Evolutionary conservation across 2,329 filamentous ascomycete species (phyloP).

Genomic region (Colletotrichum echinochloae): DNA sequence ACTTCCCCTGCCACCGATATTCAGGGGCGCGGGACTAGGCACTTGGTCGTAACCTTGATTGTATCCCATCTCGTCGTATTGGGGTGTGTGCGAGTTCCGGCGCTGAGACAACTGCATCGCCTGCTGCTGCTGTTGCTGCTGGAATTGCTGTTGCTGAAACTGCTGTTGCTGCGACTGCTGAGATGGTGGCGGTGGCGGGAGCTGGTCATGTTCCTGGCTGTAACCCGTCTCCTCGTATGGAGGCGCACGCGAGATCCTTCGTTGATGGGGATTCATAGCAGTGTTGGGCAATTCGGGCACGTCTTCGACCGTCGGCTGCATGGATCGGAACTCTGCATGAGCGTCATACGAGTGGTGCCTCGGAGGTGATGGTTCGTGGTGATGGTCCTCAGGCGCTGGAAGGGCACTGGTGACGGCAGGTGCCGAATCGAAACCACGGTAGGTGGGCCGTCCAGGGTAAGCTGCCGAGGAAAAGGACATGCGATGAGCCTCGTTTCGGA

Average conservation of each 20-base stretch:
- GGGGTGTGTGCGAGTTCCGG: slow-evolving; percentile 35
- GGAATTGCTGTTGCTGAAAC: background rate
- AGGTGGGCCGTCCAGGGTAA: slow-evolving; percentile 66
- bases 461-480: slow-evolving; percentile 56
- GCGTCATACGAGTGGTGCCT: slow-evolving; percentile 66
- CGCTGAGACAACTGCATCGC: slow-evolving; percentile 14
- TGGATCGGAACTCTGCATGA: slow-evolving; percentile 60
- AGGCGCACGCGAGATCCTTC: slow-evolving; percentile 45
- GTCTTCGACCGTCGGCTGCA: slow-evolving; percentile 75
- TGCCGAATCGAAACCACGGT: slow-evolving; percentile 63
- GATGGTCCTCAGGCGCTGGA: slow-evolving; percentile 49
- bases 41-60: slow-evolving; percentile 51
- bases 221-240: slow-evolving; percentile 45
- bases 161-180: background rate
- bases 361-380: slow-evolving; percentile 51
- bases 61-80: slow-evolving; percentile 52
- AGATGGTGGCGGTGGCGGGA: background rate
- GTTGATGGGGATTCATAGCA: slow-evolving; percentile 43
- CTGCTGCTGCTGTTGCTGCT: background rate
- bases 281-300: slow-evolving; percentile 65
- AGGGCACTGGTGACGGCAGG: slow-evolving; percentile 51
- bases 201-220: slow-evolving; percentile 17
- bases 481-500: slow-evolving; percentile 68
- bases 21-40: slow-evolving; percentile 59
- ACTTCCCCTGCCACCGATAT: slow-evolving; percentile 53